Evolutionary conservation across 73 alveolate species (phyloP).

Genomic region (Breviolum minutum): DNA sequence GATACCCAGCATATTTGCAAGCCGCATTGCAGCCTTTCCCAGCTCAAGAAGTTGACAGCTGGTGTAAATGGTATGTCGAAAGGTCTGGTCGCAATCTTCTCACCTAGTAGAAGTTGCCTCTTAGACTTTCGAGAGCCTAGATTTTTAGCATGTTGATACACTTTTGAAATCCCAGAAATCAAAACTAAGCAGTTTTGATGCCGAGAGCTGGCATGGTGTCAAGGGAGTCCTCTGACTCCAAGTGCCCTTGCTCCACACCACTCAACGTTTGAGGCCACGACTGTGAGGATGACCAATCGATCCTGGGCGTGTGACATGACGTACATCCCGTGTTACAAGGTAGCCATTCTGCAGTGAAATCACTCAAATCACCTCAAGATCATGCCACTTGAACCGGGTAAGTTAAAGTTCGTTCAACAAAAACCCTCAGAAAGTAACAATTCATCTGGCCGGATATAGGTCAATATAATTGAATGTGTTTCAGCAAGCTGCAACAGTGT

Average conservation of each 20-base stretch:
- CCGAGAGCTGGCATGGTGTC: neutral
- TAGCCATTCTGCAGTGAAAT: too few relatives aligned
- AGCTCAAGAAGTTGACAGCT: too few relatives aligned
- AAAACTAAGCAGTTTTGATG: neutral
- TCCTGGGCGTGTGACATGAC: neutral
- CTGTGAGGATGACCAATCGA: constrained; percentile 1
- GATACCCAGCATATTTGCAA: neutral
- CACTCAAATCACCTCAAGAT: too few relatives aligned
- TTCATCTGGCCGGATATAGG: too few relatives aligned
- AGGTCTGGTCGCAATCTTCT: too few relatives aligned
- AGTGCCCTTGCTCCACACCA: neutral
- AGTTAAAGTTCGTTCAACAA: too few relatives aligned
- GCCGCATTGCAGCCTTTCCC: neutral
- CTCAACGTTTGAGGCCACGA: neutral
- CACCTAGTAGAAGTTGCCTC: too few relatives aligned
- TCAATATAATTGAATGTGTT: too few relatives aligned
- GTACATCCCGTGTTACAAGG: neutral
- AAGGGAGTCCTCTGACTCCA: neutral
- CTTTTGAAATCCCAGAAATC: neutral
- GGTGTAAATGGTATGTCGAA: too few relatives aligned
- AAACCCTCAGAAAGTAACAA: too few relatives aligned
- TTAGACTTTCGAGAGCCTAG: neutral
- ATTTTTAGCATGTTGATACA: neutral
- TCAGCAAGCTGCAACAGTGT: too few relatives aligned
- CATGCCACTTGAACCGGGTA: too few relatives aligned